A percentile compares a stretch with the other conserved stretches of the same genome.
These are phyloP conservation scores for Trapa incisa DNA, from an alignment of 345 rosid species.

Conservation along the genomic window DNA sequence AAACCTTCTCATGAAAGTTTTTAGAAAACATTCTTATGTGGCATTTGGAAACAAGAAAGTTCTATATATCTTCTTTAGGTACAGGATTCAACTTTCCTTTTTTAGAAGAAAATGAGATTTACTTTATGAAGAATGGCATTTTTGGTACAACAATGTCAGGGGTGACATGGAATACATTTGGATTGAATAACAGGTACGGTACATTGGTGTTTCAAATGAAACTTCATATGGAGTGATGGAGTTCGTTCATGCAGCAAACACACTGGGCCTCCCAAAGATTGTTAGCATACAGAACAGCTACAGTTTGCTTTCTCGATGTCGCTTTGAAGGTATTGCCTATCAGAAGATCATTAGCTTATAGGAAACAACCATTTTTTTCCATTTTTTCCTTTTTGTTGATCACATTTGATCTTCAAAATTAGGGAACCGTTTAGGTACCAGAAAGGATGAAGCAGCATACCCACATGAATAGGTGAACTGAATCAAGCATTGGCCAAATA, in stretches of 20 bases:
- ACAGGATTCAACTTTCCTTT: background rate
- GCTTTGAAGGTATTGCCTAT: constrained; percentile 41
- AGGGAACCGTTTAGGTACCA: background rate
- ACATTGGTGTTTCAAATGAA: constrained; percentile 85
- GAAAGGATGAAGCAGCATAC: background rate
- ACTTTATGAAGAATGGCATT: background rate
- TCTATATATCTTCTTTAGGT: background rate
- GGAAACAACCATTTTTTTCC: background rate
- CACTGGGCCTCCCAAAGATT: constrained; percentile 77
- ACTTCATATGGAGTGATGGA: constrained; percentile 93
- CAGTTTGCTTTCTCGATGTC: constrained; percentile 58
- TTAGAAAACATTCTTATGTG: background rate
- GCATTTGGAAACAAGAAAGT: background rate
- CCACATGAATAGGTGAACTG: background rate
- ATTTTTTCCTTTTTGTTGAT: too few relatives aligned
- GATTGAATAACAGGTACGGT: constrained; percentile 46
- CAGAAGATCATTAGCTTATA: background rate
- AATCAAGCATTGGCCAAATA: background rate
- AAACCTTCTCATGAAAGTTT: background rate
- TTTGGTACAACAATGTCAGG: background rate
- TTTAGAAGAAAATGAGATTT: too few relatives aligned
- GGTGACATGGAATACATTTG: constrained; percentile 1
- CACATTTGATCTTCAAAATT: background rate
- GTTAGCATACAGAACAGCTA: constrained; percentile 84
- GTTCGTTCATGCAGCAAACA: constrained; percentile 73